Evolutionary conservation across 768 basidiomycete species (phyloP), one percentile per base, ranked within the genome.

Genomic region (Lactarius pseudohatsudake): DNA sequence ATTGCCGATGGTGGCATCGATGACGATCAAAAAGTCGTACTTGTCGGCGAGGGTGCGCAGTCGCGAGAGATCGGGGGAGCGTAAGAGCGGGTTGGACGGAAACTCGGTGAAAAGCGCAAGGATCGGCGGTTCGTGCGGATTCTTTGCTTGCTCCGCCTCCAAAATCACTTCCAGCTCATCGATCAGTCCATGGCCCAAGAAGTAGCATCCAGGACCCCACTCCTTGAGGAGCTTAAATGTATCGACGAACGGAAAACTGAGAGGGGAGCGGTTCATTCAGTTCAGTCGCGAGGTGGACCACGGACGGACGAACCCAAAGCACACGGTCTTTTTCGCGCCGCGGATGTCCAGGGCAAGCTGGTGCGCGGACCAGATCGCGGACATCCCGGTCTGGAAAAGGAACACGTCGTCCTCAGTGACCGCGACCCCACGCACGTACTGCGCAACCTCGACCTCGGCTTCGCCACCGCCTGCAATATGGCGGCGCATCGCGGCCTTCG

Each of bases 1-100:
- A 74, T 94, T 97, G 11, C 95, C 96, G 43, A 99, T 85, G 2
- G 94, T 98, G 74, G 98, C 96, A 73, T 99, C 96, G 30, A 99
- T 81, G 30, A 98, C 85, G 59, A 98, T 82, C 59, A 92, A 77
- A 77, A 98, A 98, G 55, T 90, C 86, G 70, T 93, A 90, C 74
- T 91, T 85, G 76, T 98, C 93, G 0, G 96, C 94, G 10, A 99
- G 79, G 18, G 79, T 75, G 56, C 94, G 83, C 45, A 99, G 78
- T 13, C 87, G 82, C 22, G 84, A 81, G 3, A 99, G 80, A 74
- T 97, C 83, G 13, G 93, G 85, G 2, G 90, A 89, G n/a, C 91
- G 86, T 8, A 99, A 80, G 20, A 99, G 84, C 4, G 96, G 96
- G 74, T 99, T 99, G 0, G 94, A 95, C 0, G 96, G 96, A 75